Conservation (phyloP, 495 filamentous ascomycete species). For the Annulohypoxylon bovei region DNA sequence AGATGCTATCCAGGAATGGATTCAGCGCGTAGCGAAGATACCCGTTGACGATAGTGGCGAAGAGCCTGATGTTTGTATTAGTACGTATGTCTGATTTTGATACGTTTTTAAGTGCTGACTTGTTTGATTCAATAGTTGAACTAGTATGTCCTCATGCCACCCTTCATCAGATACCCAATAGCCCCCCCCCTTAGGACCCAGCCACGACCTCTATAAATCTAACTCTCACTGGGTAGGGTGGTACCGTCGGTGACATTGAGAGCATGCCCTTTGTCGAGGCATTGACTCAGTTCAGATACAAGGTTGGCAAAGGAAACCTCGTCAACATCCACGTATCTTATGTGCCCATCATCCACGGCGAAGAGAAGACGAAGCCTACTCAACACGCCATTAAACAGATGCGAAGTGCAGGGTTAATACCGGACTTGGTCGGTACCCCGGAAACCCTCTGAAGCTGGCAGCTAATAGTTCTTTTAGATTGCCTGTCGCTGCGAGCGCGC, state of each 20-base stretch:
- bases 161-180: neutral
- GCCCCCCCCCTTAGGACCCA: conserved; percentile 2
- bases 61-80: conserved; percentile 93
- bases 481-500: conserved; percentile 87
- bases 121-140: conserved; percentile 42
- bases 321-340: conserved; percentile 85
- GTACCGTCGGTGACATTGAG: conserved; percentile 80
- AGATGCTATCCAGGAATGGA: conserved; percentile 91
- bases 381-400: conserved; percentile 87
- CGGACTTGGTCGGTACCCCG: conserved; percentile 72
- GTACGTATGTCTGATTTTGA: conserved; percentile 32
- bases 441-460: neutral
- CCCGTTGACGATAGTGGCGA: conserved; percentile 86
- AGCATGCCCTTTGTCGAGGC: conserved; percentile 90
- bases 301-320: conserved; percentile 82
- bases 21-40: conserved; percentile 83
- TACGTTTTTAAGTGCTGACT: conserved; percentile 23
- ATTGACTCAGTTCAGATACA: conserved; percentile 76
- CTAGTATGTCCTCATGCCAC: conserved; percentile 39
- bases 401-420: conserved; percentile 81
- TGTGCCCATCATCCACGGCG: conserved; percentile 77
- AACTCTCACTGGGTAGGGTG: conserved; percentile 33
- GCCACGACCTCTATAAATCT: neutral
- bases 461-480: conserved; percentile 61
- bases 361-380: conserved; percentile 98